Evolutionary conservation across 352 stramenopile genomes (phyloP).

Genomic region (Pythium graminicola): DNA sequence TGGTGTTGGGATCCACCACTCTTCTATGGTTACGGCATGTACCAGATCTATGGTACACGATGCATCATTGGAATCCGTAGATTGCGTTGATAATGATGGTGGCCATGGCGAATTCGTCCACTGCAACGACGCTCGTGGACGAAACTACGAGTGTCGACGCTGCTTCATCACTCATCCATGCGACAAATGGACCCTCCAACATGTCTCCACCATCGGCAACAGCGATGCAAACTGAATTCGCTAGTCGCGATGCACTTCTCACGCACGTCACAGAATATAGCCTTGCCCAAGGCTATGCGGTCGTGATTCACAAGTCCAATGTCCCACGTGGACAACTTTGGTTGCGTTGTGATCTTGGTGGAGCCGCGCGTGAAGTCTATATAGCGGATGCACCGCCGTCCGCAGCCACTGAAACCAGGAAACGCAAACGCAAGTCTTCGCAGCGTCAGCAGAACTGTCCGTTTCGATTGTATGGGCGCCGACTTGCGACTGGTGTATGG

Average conservation of each 20-base stretch:
- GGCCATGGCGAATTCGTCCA: not conserved
- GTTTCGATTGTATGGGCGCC: constrained; percentile 38
- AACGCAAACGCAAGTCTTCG: constrained; percentile 29
- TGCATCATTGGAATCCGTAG: not conserved
- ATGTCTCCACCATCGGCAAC: not conserved
- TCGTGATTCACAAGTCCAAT: constrained; percentile 46
- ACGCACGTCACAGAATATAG: constrained; percentile 32
- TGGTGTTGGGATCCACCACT: not conserved
- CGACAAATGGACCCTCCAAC: not conserved
- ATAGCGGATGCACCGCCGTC: not conserved
- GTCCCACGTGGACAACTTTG: constrained; percentile 38
- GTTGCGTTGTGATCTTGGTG: constrained; percentile 40
- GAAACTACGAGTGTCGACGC: not conserved
- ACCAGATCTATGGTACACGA: not conserved
- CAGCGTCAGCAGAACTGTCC: constrained; percentile 34
- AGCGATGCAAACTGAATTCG: constrained; percentile 21
- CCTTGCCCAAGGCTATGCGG: constrained; percentile 32
- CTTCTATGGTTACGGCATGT: not conserved
- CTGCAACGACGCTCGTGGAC: not conserved
- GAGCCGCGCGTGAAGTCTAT: not conserved
- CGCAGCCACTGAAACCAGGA: not conserved
- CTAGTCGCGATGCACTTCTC: constrained; percentile 33
- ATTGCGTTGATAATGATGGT: not conserved
- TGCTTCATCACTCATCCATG: not conserved
- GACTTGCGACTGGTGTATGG: constrained; percentile 25